phyloP scores from a whole-genome alignment of 2,329 filamentous ascomycete species.

The Xylaria digitata region DNA sequence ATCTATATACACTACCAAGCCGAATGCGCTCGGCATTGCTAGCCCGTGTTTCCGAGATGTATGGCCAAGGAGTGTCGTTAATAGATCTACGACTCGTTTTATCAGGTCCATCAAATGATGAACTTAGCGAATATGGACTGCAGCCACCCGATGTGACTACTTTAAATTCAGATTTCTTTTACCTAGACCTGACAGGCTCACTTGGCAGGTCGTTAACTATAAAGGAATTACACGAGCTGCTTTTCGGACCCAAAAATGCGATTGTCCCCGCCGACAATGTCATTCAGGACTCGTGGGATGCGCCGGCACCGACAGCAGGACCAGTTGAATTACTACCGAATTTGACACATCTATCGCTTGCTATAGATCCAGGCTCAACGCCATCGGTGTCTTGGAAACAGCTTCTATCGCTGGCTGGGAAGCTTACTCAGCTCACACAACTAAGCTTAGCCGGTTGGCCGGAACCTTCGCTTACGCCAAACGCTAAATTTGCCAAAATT shows the following conservation, averaged over 20 bases:
- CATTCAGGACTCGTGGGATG: slow-evolving; percentile 67
- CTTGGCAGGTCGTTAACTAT: slow-evolving; percentile 63
- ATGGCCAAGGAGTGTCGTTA: slow-evolving; percentile 60
- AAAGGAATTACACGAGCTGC: slow-evolving; percentile 63
- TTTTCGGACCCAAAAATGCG: slow-evolving; percentile 56
- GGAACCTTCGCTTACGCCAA: slow-evolving; percentile 67
- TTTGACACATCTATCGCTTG: slow-evolving; percentile 70
- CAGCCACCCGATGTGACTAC: slow-evolving; percentile 44
- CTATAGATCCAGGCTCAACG: slow-evolving; percentile 55
- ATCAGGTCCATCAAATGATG: slow-evolving; percentile 45
- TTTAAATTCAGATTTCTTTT: slow-evolving; percentile 61
- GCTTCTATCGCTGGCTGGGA: slow-evolving; percentile 64
- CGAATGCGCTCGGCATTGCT: slow-evolving; percentile 64
- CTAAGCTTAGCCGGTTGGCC: slow-evolving; percentile 73
- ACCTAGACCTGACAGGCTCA: slow-evolving; percentile 66
- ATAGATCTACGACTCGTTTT: slow-evolving; percentile 60
- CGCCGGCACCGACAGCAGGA: slow-evolving; percentile 47
- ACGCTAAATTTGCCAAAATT: slow-evolving; percentile 62
- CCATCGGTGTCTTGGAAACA: slow-evolving; percentile 66
- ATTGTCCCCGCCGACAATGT: slow-evolving; percentile 39
- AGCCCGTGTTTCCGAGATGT: slow-evolving; percentile 59
- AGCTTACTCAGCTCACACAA: slow-evolving; percentile 67
- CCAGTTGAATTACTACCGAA: slow-evolving; percentile 61
- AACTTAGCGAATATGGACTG: slow-evolving; percentile 48
- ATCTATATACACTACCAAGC: slow-evolving; percentile 66